These are phyloP conservation scores for Fusarium sp. DNA, from an alignment of 2,329 filamentous ascomycete genomes.

Conservation along the genomic window DNA sequence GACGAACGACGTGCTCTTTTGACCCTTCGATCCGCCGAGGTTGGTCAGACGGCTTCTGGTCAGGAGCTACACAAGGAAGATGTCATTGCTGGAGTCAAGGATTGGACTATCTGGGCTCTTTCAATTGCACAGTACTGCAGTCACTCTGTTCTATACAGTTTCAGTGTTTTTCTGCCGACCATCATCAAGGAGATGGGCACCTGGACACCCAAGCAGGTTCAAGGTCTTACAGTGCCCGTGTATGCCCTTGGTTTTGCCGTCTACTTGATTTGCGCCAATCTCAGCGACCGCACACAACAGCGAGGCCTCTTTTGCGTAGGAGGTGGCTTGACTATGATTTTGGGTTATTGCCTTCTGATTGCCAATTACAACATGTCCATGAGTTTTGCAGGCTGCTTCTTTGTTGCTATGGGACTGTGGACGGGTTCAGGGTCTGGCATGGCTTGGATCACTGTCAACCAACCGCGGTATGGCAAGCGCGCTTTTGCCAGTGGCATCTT, in stretches of 20 bases:
- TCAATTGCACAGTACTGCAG: conserved; percentile 72
- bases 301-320: conserved; percentile 70
- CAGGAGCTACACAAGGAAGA: conserved; percentile 50
- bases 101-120: conserved; percentile 77
- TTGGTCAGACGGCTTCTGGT: conserved; percentile 48
- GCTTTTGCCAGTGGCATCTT: conserved; percentile 74
- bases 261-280: conserved; percentile 70
- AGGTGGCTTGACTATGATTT: conserved; percentile 64
- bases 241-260: conserved; percentile 74
- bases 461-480: conserved; percentile 75
- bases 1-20: conserved; percentile 64
- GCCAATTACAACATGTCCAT: conserved; percentile 67
- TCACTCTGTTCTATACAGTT: conserved; percentile 78
- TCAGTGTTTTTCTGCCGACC: conserved; percentile 77
- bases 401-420: conserved; percentile 72
- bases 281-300: conserved; percentile 71
- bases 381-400: conserved; percentile 74
- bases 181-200: conserved; percentile 75
- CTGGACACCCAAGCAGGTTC: conserved; percentile 70
- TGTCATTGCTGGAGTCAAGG: conserved; percentile 53
- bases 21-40: conserved; percentile 64
- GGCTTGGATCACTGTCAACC: conserved; percentile 67
- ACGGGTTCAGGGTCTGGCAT: conserved; percentile 55
- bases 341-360: conserved; percentile 74
- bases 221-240: conserved; percentile 78